Base-by-base conservation (phyloP, 2,329 filamentous ascomycete genomes). In the Pyrenochaeta sp. region DNA sequence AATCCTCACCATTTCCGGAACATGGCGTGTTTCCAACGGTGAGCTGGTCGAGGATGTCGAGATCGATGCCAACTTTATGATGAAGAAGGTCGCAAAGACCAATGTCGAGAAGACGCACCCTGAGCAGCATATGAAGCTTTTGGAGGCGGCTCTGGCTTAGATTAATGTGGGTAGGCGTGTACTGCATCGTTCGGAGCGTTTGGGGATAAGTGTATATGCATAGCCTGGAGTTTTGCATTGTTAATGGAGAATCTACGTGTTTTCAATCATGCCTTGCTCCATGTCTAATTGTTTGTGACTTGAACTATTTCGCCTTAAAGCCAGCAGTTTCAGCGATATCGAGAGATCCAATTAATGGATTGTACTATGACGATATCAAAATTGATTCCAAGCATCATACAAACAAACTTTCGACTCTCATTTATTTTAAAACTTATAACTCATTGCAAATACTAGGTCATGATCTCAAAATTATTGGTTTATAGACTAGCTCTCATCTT, bases 31-130 rank as follows among this genome's bases (percentile, higher is more conserved):
- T 2, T 49, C n/a, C 3, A 61, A 61, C 21, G 72, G 69, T 21
- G 48, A 62, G 51, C 51, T 77, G 31, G 63, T 56, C 20, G 75
- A 78, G 60, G 73, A 77, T 20, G 72, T 77, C 1, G 71, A 75
- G n/a, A 76, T 78, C 44, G 75, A 78, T 32, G 74, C 72, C 3
- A 77, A 78, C 46, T 75, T 77, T 32, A 69, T 77, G 68, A 75
- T 75, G 71, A 77, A 77, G 70, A 76, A 74, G 65, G 73, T 78
- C 48, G 75, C 74, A 1, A 77, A 75, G 66, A 71, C 65, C 1
- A 77, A 75, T 45, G 72, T 77, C 1, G 75, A 78, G 58, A 77
- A 73, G 67, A 75, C 71, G 27, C 74, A 76, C 53, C 74, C 75
- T 1, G 67, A 65, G 57, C 74, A 77, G 65, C 74, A 77, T 45